These are phyloP conservation scores for Plenodomus tracheiphilus DNA, from an alignment of 2,329 filamentous ascomycete species.

Conservation along the genomic window DNA sequence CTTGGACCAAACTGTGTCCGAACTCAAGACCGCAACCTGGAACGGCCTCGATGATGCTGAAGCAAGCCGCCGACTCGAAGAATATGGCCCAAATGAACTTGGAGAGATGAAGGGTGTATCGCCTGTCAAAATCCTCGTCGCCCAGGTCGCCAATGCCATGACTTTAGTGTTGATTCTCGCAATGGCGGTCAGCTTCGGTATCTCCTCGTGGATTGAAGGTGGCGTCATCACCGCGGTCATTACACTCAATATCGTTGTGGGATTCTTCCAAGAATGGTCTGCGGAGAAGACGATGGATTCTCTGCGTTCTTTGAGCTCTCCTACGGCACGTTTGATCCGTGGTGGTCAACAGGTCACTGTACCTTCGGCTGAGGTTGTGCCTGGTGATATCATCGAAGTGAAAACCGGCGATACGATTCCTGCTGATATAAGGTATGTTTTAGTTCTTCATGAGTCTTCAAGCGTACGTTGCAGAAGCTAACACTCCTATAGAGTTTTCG, in stretches of 20 bases:
- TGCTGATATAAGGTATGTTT: slow-evolving; percentile 58
- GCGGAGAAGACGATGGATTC: slow-evolving; percentile 57
- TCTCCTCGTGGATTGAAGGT: slow-evolving; percentile 53
- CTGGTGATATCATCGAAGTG: slow-evolving; percentile 67
- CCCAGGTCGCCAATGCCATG: slow-evolving; percentile 78
- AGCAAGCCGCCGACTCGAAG: slow-evolving; percentile 61
- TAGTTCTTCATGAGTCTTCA: background rate
- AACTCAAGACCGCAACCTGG: slow-evolving; percentile 66
- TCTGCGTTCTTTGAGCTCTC: slow-evolving; percentile 51
- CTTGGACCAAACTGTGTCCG: slow-evolving; percentile 55
- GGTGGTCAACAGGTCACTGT: slow-evolving; percentile 58
- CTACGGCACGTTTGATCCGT: slow-evolving; percentile 53
- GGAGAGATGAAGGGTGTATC: slow-evolving; percentile 68
- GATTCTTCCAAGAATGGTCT: slow-evolving; percentile 52
- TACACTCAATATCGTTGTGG: slow-evolving; percentile 50
- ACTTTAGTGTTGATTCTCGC: slow-evolving; percentile 63
- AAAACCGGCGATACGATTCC: slow-evolving; percentile 70
- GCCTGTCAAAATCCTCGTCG: slow-evolving; percentile 72
- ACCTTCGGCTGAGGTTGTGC: slow-evolving; percentile 63
- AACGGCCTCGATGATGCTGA: slow-evolving; percentile 65
- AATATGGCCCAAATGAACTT: slow-evolving; percentile 70
- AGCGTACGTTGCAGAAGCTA: background rate
- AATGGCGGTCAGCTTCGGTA: slow-evolving; percentile 54
- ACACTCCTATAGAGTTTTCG: slow-evolving; percentile 47
- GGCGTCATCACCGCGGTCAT: slow-evolving; percentile 53